Percentiles rank a stretch among this genome's conserved stretches.
Conservation (phyloP, 2,329 filamentous ascomycete species). For the Talaromyces amestolkiae region DNA sequence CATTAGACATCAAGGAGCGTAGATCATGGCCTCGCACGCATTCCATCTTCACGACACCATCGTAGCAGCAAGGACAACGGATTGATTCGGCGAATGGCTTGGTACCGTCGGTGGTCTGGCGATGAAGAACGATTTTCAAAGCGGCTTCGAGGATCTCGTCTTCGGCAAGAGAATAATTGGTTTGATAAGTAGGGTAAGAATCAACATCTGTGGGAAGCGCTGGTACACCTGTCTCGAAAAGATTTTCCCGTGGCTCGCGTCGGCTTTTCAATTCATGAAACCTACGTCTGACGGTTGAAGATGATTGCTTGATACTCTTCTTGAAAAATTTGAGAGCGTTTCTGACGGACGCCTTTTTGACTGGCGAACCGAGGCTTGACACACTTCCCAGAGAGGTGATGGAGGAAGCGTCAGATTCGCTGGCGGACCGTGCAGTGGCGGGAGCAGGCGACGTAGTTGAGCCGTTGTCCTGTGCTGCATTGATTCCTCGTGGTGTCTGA, state of each 20-base stretch:
- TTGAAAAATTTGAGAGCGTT: constrained; percentile 1
- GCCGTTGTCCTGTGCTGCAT: constrained; percentile 6
- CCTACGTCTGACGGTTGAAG: background rate
- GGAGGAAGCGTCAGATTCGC: background rate
- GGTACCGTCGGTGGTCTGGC: background rate
- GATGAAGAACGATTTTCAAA: constrained; percentile 7
- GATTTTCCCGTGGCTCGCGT: background rate
- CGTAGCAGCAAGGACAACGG: constrained; percentile 16
- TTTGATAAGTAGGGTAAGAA: background rate
- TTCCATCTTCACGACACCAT: constrained; percentile 1
- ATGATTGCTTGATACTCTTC: background rate
- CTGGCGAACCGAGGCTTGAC: background rate
- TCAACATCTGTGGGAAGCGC: background rate
- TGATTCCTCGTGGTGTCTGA: background rate
- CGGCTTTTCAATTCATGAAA: background rate
- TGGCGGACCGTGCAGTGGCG: background rate
- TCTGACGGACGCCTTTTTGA: constrained; percentile 4
- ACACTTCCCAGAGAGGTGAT: background rate
- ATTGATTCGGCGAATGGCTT: background rate
- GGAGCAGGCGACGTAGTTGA: background rate
- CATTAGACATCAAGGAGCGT: background rate
- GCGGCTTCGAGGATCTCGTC: constrained; percentile 14
- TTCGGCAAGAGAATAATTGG: constrained; percentile 11
- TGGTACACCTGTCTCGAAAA: background rate
- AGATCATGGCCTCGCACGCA: constrained; percentile 13